Evolutionary conservation across 345 rosid genomes (phyloP).

Genomic region (Moringa oleifera): DNA sequence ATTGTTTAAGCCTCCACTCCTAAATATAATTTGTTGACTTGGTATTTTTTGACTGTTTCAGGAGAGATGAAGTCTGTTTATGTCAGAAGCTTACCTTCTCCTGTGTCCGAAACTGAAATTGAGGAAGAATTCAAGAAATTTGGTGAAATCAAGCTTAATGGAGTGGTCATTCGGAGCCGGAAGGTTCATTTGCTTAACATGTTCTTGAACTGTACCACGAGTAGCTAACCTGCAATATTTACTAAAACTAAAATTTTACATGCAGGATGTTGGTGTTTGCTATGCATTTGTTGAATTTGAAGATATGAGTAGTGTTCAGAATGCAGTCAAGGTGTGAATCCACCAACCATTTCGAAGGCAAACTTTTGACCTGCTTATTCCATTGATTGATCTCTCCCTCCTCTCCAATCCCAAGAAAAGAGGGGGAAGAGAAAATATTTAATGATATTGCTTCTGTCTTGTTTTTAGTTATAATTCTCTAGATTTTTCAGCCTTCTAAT

Average conservation of each 20-base stretch:
- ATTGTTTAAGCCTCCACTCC: conserved; percentile 4
- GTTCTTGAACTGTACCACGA: not conserved
- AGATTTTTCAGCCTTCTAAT: not conserved
- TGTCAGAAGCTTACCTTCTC: conserved; percentile 53
- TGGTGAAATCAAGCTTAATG: conserved; percentile 53
- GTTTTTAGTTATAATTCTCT: not conserved
- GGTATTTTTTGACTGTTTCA: conserved; percentile 14
- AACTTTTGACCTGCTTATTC: too few relatives aligned
- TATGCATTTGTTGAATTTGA: conserved; percentile 77
- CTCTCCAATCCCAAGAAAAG: too few relatives aligned
- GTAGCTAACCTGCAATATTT: not conserved
- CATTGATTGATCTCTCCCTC: too few relatives aligned
- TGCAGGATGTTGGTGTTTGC: conserved; percentile 70
- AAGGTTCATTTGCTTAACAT: conserved; percentile 35
- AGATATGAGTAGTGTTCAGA: conserved; percentile 51
- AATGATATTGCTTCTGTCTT: not conserved
- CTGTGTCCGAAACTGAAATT: conserved; percentile 55
- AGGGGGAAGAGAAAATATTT: too few relatives aligned
- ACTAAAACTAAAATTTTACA: conserved; percentile 9
- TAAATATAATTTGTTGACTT: conserved; percentile 6
- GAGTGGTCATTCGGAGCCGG: conserved; percentile 63
- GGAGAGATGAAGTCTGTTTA: conserved; percentile 66
- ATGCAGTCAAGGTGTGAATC: conserved; percentile 47
- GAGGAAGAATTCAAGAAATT: conserved; percentile 63
- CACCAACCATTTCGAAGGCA: not conserved